Percentiles rank a stretch among this genome's conserved stretches.
Conservation (phyloP, 2,329 filamentous ascomycete species). For the Geoglossum cookeanum region DNA sequence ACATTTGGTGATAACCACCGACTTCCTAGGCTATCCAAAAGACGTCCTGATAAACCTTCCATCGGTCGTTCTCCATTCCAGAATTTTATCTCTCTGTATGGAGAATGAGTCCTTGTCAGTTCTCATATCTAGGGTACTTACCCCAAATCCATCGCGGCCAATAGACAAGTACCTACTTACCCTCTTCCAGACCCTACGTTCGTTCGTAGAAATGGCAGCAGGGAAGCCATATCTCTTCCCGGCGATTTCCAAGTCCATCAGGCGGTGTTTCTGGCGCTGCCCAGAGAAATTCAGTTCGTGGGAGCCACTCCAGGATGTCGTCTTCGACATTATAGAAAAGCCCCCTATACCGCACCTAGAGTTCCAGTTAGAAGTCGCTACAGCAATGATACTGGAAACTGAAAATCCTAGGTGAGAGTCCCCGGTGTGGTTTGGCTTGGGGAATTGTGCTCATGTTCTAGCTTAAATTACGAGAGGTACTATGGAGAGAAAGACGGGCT, state of each 20-base stretch:
- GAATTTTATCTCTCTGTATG: not conserved
- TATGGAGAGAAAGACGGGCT: slow-evolving; percentile 12
- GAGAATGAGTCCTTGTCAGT: not conserved
- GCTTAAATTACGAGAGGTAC: slow-evolving; percentile 10
- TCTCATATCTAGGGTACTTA: slow-evolving; percentile 6
- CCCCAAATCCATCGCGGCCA: not conserved
- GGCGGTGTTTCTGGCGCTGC: slow-evolving; percentile 9
- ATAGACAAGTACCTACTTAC: not conserved
- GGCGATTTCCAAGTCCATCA: slow-evolving; percentile 10
- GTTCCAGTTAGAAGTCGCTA: slow-evolving; percentile 11
- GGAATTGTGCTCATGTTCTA: not conserved
- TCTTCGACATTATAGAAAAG: slow-evolving; percentile 10
- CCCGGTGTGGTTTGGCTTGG: not conserved
- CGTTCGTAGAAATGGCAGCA: slow-evolving; percentile 10
- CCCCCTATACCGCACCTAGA: slow-evolving; percentile 10
- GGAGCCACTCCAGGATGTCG: slow-evolving; percentile 9
- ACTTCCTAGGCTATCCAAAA: not conserved
- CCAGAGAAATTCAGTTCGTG: slow-evolving; percentile 11
- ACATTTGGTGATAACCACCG: not conserved
- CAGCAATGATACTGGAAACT: slow-evolving; percentile 11
- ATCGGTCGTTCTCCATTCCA: not conserved
- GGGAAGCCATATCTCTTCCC: slow-evolving; percentile 12
- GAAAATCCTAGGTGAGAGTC: slow-evolving; percentile 2
- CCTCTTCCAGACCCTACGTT: slow-evolving; percentile 9
- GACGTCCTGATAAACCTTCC: not conserved